Evolutionary conservation across 202 grass and related monocot species (phyloP).

Genomic region (Panicum hallii): DNA sequence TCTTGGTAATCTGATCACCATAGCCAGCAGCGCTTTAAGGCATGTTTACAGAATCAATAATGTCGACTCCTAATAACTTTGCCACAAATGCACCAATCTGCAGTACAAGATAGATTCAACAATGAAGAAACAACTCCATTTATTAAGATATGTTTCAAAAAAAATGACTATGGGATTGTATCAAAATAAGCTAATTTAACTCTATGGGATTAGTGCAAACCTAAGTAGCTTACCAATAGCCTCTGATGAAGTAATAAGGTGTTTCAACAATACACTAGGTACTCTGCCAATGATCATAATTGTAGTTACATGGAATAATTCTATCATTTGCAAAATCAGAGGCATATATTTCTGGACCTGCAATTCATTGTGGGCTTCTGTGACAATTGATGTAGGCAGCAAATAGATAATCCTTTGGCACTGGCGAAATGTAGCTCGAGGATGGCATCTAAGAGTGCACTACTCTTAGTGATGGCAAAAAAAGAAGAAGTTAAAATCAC

Average conservation of each 20-base stretch:
- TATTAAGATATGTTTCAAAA: slow-evolving; percentile 10
- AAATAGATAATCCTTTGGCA: slow-evolving; percentile 56
- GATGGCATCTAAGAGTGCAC: background rate
- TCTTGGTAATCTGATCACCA: slow-evolving; percentile 46
- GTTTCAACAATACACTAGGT: slow-evolving; percentile 54
- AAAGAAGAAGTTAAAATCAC: background rate
- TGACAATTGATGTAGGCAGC: slow-evolving; percentile 43
- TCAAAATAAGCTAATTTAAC: too few relatives aligned
- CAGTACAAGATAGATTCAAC: slow-evolving; percentile 30
- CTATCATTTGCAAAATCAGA: slow-evolving; percentile 88
- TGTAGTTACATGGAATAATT: slow-evolving; percentile 77
- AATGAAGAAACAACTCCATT: slow-evolving; percentile 9
- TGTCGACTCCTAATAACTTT: slow-evolving; percentile 51
- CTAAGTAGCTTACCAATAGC: slow-evolving; percentile 65
- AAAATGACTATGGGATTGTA: too few relatives aligned
- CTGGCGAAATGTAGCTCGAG: slow-evolving; percentile 67
- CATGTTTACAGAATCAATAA: slow-evolving; percentile 49
- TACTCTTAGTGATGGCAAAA: background rate
- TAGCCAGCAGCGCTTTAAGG: slow-evolving; percentile 61
- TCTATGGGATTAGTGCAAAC: too few relatives aligned
- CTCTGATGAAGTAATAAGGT: slow-evolving; percentile 45
- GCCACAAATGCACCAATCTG: slow-evolving; percentile 69
- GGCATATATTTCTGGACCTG: slow-evolving; percentile 75
- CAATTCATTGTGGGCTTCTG: slow-evolving; percentile 55
- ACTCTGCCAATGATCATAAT: slow-evolving; percentile 76